Conservation (phyloP, 768 basidiomycete genomes). For the Amanita muscaria region DNA sequence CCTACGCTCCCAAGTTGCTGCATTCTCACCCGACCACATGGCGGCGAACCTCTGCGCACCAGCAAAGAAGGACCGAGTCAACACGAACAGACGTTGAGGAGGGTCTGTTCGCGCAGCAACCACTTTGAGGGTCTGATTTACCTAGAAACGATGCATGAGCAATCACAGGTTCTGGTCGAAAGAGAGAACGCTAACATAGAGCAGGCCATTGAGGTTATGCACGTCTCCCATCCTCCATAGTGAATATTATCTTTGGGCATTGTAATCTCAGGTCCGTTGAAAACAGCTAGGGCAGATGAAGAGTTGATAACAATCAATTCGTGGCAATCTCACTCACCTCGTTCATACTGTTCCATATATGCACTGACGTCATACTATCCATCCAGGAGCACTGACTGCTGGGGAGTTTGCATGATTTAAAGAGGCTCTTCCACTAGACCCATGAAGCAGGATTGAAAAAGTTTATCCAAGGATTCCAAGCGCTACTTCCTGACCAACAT, state of each 20-base stretch:
- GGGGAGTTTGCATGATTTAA: conserved; percentile 48
- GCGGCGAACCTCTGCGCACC: conserved; percentile 95
- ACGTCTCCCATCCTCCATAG: conserved; percentile 92
- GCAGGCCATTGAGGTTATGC: conserved; percentile 97
- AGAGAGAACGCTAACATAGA: conserved; percentile 49
- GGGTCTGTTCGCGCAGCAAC: conserved; percentile 66
- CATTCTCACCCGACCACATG: conserved; percentile 98
- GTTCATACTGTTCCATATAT: conserved; percentile 99
- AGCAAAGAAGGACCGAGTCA: conserved; percentile 91
- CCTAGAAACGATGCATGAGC: no score
- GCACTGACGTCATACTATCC: conserved; percentile 72
- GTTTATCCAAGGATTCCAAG: conserved; percentile 98
- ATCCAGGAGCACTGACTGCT: conserved; percentile 66
- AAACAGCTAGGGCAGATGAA: no score
- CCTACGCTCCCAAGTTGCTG: conserved; percentile 98
- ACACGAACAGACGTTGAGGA: conserved; percentile 84
- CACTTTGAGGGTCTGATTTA: conserved; percentile 77
- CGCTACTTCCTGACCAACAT: conserved; percentile 96
- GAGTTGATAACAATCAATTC: no score
- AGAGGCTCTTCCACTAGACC: conserved; percentile 86
- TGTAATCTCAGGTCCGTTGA: conserved; percentile 94
- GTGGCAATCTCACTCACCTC: no score
- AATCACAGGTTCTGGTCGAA: background rate
- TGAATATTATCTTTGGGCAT: conserved; percentile 67
- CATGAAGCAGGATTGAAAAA: conserved; percentile 89